Evolutionary conservation across 1,284 basidiomycete species (phyloP).

Genomic region (Austroboletus niveus): DNA sequence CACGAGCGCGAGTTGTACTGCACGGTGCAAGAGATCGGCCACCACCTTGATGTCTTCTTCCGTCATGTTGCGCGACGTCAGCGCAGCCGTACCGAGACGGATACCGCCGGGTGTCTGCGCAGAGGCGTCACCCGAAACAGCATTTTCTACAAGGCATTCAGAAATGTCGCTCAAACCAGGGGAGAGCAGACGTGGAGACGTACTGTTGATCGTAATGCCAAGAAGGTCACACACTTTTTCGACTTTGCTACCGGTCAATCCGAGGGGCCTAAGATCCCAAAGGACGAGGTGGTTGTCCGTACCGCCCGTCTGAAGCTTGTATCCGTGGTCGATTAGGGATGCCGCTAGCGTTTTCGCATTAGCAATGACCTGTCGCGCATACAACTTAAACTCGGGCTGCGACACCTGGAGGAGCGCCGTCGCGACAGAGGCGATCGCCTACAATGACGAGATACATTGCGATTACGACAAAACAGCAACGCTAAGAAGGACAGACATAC

Average conservation of each 20-base stretch:
- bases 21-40: conserved; percentile 89
- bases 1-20: conserved; percentile 82
- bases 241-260: conserved; percentile 95
- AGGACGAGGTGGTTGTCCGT: conserved; percentile 98
- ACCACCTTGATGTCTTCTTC: conserved; percentile 88
- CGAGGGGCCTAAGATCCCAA: conserved; percentile 96
- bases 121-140: conserved; percentile 93
- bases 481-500: conserved; percentile 41
- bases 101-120: conserved; percentile 98
- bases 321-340: conserved; percentile 74
- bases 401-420: conserved; percentile 94
- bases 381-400: conserved; percentile 88
- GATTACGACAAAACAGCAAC: background rate
- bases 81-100: conserved; percentile 91
- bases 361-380: conserved; percentile 92
- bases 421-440: conserved; percentile 96
- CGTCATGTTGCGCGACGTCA: conserved; percentile 93
- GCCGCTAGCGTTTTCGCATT: conserved; percentile 80
- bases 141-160: conserved; percentile 68
- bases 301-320: conserved; percentile 96
- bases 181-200: conserved; percentile 29
- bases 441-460: background rate
- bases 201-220: conserved; percentile 94
- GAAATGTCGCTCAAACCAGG: background rate
- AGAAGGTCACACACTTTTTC: conserved; percentile 98